phyloP scores from a whole-genome alignment of 805 yeast species.

The Helenozyma rhizophorensis region DNA sequence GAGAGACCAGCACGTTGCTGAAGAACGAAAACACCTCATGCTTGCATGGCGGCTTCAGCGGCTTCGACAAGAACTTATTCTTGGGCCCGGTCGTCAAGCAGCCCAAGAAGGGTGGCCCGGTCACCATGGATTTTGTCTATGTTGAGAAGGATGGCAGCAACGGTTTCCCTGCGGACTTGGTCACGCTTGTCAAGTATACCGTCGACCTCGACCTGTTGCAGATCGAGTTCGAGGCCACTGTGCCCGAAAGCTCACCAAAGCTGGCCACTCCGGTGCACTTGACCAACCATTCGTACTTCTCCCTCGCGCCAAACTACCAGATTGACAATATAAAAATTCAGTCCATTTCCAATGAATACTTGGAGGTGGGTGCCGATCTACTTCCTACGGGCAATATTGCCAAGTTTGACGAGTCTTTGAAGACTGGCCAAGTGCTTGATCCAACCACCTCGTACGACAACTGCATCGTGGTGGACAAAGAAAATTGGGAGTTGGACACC shows the following conservation, averaged over 20 bases:
- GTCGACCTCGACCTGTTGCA: conserved; percentile 36
- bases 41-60: conserved; percentile 53
- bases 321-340: conserved; percentile 30
- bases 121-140: conserved; percentile 33
- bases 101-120: conserved; percentile 22
- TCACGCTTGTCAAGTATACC: conserved; percentile 43
- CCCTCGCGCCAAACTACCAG: conserved; percentile 29
- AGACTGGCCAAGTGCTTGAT: conserved; percentile 11
- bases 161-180: conserved; percentile 60
- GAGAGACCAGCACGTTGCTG: conserved; percentile 36
- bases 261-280: conserved; percentile 49
- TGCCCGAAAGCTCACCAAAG: conserved; percentile 23
- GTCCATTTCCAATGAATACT: conserved; percentile 33
- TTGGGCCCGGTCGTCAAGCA: conserved; percentile 49
- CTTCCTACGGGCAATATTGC: conserved; percentile 44
- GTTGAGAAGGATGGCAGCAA: conserved; percentile 45
- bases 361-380: conserved; percentile 38
- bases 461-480: conserved; percentile 43
- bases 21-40: conserved; percentile 36
- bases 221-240: conserved; percentile 44
- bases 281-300: conserved; percentile 64
- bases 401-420: conserved; percentile 17
- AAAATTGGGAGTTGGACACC: conserved; percentile 41
- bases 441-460: conserved; percentile 31
- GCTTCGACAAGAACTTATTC: conserved; percentile 48